Conservation (phyloP, 2,329 filamentous ascomycete species). For the Periconia sp. region DNA sequence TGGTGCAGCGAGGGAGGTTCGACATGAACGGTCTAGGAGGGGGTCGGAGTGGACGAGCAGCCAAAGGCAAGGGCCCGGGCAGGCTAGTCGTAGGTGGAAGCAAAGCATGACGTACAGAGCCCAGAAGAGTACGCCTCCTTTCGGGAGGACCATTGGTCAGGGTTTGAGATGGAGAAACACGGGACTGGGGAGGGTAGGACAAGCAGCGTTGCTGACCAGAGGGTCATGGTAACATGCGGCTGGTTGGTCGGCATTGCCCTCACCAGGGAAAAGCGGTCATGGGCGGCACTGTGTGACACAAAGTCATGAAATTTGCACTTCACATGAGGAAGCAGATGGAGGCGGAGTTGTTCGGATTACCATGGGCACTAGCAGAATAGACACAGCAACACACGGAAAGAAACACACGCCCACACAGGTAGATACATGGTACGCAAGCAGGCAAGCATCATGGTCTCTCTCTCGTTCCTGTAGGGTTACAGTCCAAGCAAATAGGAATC, state of each 20-base stretch:
- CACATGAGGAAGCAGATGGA: conserved; percentile 21
- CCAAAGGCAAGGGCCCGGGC: conserved; percentile 45
- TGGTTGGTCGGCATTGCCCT: neutral
- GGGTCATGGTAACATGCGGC: conserved; percentile 27
- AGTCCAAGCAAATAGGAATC: conserved; percentile 31
- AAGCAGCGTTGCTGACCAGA: neutral
- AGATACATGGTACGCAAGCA: neutral
- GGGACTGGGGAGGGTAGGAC: neutral
- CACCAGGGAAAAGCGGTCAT: neutral
- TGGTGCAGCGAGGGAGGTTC: conserved; percentile 28
- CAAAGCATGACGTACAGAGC: conserved; percentile 45
- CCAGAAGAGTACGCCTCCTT: neutral
- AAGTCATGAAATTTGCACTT: conserved; percentile 27
- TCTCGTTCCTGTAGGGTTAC: conserved; percentile 17
- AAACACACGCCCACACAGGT: neutral
- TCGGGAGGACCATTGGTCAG: neutral
- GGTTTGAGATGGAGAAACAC: conserved; percentile 4
- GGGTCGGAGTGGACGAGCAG: conserved; percentile 32
- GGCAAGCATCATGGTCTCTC: conserved; percentile 41
- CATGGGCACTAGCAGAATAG: neutral
- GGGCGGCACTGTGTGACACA: conserved; percentile 28
- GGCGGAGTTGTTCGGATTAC: conserved; percentile 39
- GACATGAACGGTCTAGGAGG: conserved; percentile 28
- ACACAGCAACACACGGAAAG: neutral
- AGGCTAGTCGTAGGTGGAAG: conserved; percentile 38